Percentiles rank a stretch among this genome's conserved stretches.
phyloP scores from a whole-genome alignment of 208 protist species.

The Perkinsela sp. region DNA sequence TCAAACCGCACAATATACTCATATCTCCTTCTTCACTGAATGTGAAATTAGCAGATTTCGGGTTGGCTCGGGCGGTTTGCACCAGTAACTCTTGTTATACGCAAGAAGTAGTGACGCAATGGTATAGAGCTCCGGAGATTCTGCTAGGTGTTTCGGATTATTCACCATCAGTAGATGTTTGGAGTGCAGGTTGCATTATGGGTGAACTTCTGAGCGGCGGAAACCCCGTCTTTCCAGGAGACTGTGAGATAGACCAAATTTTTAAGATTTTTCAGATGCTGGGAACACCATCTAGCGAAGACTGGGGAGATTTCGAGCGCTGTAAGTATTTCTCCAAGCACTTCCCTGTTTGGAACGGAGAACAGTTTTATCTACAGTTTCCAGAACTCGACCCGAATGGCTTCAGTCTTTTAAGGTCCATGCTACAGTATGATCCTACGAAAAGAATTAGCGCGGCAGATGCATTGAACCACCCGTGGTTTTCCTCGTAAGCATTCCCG shows the following conservation, averaged over 20 bases:
- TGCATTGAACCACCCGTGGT: slow-evolving; percentile 41
- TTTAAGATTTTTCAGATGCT: slow-evolving; percentile 59
- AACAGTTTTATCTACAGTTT: neutral
- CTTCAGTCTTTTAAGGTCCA: slow-evolving; percentile 19
- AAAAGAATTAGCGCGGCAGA: slow-evolving; percentile 23
- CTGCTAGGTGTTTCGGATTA: slow-evolving; percentile 58
- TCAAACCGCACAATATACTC: slow-evolving; percentile 65
- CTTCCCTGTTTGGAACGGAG: neutral
- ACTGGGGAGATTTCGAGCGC: slow-evolving; percentile 14
- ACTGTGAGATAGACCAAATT: slow-evolving; percentile 57
- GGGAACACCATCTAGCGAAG: slow-evolving; percentile 64
- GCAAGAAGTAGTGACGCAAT: slow-evolving; percentile 67
- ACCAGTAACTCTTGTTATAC: slow-evolving; percentile 54
- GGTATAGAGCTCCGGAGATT: slow-evolving; percentile 75
- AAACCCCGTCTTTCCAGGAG: slow-evolving; percentile 39
- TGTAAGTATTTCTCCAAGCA: slow-evolving; percentile 3
- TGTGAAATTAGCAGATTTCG: slow-evolving; percentile 67
- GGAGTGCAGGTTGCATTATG: slow-evolving; percentile 71
- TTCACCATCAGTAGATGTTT: slow-evolving; percentile 61
- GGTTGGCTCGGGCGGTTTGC: slow-evolving; percentile 41
- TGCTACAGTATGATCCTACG: slow-evolving; percentile 30
- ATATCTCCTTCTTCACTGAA: slow-evolving; percentile 22
- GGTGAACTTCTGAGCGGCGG: slow-evolving; percentile 69
- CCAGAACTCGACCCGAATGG: slow-evolving; percentile 29
- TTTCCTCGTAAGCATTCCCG: no score